phyloP scores from a whole-genome alignment of 768 basidiomycete species.

The Tylopilus rubrobrunneus region DNA sequence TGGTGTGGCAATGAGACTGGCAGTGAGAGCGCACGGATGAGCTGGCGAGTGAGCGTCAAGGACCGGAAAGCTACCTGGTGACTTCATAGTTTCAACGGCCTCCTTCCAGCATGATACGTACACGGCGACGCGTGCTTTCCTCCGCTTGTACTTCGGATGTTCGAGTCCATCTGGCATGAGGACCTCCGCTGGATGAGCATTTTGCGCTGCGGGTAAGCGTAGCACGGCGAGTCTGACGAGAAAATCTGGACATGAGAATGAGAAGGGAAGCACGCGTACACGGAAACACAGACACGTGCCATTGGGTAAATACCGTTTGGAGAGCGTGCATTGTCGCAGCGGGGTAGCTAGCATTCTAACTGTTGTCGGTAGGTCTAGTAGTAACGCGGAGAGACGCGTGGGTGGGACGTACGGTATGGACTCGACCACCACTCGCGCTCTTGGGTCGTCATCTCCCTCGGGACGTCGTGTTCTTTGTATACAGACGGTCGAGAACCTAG shows the following conservation, averaged over 20 bases:
- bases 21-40: not conserved
- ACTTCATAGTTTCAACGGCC: conserved; percentile 37
- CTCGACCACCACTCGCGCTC: conserved; percentile 70
- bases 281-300: conserved; percentile 37
- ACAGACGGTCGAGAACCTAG: conserved; percentile 27
- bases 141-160: conserved; percentile 55
- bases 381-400: not conserved
- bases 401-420: conserved; percentile 58
- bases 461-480: conserved; percentile 31
- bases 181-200: conserved; percentile 25
- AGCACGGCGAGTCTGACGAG: conserved; percentile 56
- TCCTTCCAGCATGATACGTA: conserved; percentile 64
- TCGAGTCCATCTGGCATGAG: conserved; percentile 61
- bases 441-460: conserved; percentile 56
- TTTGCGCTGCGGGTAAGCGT: conserved; percentile 34
- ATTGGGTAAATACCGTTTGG: conserved; percentile 49
- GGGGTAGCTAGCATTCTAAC: conserved; percentile 73
- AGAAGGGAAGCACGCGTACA: not conserved
- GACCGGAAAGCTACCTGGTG: conserved; percentile 30
- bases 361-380: conserved; percentile 21
- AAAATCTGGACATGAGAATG: conserved; percentile 45
- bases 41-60: not conserved
- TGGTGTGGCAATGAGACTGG: conserved; percentile 25
- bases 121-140: conserved; percentile 40
- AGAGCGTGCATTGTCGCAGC: conserved; percentile 51